Conservation (phyloP, 2,329 filamentous ascomycete species). For the Apiospora arundinis region DNA sequence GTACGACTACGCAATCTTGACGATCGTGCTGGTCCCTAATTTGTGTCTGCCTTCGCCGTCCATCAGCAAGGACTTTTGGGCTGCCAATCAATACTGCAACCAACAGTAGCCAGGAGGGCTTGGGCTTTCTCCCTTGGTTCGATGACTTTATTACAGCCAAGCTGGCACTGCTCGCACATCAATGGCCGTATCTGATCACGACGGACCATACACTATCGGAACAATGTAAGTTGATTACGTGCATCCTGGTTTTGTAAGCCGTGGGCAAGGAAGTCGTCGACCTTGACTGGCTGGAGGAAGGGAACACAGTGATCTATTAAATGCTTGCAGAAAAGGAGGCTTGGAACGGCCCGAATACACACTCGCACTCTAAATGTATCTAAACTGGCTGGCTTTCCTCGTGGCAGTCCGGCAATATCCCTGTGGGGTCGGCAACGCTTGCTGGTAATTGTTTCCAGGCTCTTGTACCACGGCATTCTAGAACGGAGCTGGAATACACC, state of each 20-base stretch:
- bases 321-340: constrained; percentile 7
- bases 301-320: constrained; percentile 14
- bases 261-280: background rate
- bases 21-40: background rate
- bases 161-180: background rate
- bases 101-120: background rate
- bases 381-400: background rate
- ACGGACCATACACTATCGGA: constrained; percentile 8
- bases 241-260: background rate
- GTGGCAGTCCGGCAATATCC: constrained; percentile 11
- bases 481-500: background rate
- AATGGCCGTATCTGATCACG: background rate
- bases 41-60: background rate
- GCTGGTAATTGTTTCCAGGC: background rate
- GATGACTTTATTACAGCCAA: background rate
- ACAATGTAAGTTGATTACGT: constrained; percentile 16
- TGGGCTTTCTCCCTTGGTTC: background rate
- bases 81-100: constrained; percentile 8
- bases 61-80: background rate
- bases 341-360: constrained; percentile 14
- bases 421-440: background rate
- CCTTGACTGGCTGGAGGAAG: constrained; percentile 15
- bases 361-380: background rate
- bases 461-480: background rate
- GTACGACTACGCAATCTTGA: background rate